These are phyloP conservation scores for Rubia peregrina DNA, from an alignment of 305 asterid species.

Conservation along the genomic window DNA sequence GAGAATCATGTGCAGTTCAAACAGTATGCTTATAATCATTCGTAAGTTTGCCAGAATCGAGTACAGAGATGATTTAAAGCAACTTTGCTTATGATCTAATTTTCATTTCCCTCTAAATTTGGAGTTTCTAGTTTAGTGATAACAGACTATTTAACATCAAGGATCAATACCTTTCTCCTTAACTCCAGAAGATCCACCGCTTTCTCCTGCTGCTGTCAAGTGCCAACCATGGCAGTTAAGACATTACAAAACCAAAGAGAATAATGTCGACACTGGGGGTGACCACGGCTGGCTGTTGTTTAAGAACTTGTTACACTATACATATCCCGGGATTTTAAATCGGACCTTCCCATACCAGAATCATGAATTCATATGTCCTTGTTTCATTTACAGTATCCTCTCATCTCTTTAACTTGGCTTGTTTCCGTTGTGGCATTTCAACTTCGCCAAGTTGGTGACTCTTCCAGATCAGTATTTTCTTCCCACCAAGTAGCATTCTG, in stretches of 20 bases:
- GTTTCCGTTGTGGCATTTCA: conserved; percentile 26
- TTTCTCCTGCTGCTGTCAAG: background rate
- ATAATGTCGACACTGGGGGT: too few relatives aligned
- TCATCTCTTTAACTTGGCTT: background rate
- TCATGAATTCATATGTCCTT: background rate
- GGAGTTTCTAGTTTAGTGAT: background rate
- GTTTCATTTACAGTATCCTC: conserved; percentile 4
- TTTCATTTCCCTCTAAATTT: background rate
- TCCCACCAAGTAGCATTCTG: conserved; percentile 99
- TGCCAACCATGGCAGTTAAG: background rate
- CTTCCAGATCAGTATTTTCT: conserved; percentile 65
- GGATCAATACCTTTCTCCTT: background rate
- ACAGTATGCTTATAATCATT: background rate
- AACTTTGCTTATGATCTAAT: background rate
- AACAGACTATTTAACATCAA: background rate
- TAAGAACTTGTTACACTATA: background rate
- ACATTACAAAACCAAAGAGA: background rate
- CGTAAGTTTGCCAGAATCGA: background rate
- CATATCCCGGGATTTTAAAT: background rate
- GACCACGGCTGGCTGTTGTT: background rate
- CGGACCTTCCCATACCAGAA: background rate
- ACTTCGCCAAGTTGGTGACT: conserved; percentile 86
- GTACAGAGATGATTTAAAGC: background rate
- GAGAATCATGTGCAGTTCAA: background rate
- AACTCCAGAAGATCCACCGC: background rate